Percentiles rank a stretch among this genome's conserved stretches.
Conservation (phyloP, 2,329 filamentous ascomycete genomes). For the Stemphylium beticola region DNA sequence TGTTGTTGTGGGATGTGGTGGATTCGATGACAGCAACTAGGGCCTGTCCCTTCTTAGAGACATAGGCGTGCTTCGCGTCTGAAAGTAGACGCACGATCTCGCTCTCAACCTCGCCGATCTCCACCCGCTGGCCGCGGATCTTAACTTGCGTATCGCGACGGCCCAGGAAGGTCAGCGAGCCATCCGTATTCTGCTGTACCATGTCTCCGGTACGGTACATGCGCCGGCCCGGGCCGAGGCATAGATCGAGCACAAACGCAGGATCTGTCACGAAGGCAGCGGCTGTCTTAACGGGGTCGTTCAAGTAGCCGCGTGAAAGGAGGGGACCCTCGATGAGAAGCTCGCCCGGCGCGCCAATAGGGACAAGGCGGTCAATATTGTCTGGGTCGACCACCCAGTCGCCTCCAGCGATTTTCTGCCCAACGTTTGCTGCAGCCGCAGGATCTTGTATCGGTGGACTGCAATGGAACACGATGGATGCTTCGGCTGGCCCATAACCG, state of each 20-base stretch:
- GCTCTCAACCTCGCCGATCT: conserved; percentile 28
- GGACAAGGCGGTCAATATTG: neutral
- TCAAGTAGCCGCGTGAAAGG: conserved; percentile 36
- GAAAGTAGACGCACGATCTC: too few relatives aligned
- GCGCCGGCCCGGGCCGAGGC: neutral
- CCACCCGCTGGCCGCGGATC: conserved; percentile 30
- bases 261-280: conserved; percentile 46
- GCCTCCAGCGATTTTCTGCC: neutral
- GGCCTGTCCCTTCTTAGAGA: too few relatives aligned
- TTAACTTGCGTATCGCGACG: conserved; percentile 32
- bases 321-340: conserved; percentile 63
- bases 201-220: conserved; percentile 16
- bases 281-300: conserved; percentile 34
- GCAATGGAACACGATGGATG: too few relatives aligned
- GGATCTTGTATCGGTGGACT: too few relatives aligned
- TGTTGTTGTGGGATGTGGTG: too few relatives aligned
- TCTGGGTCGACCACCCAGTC: neutral
- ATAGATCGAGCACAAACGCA: too few relatives aligned
- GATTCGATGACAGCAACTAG: too few relatives aligned
- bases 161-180: conserved; percentile 18
- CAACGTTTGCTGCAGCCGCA: neutral
- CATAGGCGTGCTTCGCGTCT: too few relatives aligned
- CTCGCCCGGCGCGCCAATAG: conserved; percentile 45
- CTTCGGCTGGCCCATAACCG: too few relatives aligned
- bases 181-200: neutral